phyloP scores from a whole-genome alignment of 2,329 filamentous ascomycete species.

The Trichocomaceae sp. region DNA sequence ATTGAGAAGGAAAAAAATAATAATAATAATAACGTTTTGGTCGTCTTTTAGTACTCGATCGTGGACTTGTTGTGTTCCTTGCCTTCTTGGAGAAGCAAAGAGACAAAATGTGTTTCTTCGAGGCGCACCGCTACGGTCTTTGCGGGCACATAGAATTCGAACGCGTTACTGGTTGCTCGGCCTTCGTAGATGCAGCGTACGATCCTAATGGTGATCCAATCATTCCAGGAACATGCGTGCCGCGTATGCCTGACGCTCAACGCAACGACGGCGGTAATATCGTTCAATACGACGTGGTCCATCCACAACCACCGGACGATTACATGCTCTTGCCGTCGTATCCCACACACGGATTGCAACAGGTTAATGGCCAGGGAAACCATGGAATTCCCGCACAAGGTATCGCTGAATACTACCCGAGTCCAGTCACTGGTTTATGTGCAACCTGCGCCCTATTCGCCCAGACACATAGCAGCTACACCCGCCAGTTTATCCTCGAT shows the following conservation, averaged over 20 bases:
- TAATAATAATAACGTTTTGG: neutral
- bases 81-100: neutral
- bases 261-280: neutral
- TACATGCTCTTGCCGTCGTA: neutral
- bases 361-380: neutral
- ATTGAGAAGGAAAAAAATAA: neutral
- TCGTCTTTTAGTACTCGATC: neutral
- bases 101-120: constrained; percentile 9
- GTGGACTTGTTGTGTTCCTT: neutral
- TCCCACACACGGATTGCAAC: neutral
- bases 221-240: neutral
- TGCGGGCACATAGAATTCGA: constrained; percentile 7
- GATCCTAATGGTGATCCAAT: neutral
- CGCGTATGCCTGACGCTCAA: neutral
- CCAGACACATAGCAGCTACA: neutral
- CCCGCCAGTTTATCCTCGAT: neutral
- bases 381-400: neutral
- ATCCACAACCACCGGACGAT: neutral
- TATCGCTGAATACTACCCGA: neutral
- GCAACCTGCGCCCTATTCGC: neutral
- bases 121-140: neutral
- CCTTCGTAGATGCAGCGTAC: neutral
- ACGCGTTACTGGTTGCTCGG: neutral
- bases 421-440: constrained; percentile 2
- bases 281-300: neutral